phyloP scores from a whole-genome alignment of 2,329 filamentous ascomycete genomes.

The Penicillium sp. region DNA sequence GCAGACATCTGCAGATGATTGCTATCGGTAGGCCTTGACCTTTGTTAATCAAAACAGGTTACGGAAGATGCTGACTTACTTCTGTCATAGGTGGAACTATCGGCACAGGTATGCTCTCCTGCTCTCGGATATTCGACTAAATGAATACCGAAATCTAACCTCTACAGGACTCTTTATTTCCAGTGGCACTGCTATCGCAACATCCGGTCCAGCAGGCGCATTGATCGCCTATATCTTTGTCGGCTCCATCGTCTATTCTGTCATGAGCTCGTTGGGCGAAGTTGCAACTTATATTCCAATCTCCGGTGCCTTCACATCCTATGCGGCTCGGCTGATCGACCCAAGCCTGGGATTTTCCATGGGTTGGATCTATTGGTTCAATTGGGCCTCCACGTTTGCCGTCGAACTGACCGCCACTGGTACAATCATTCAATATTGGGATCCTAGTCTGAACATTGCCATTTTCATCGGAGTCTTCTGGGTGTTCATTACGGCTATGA shows the following conservation, averaged over 20 bases:
- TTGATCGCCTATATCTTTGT: constrained; percentile 68
- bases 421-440: constrained; percentile 74
- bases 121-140: background rate
- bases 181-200: constrained; percentile 60
- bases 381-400: constrained; percentile 69
- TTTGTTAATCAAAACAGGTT: background rate
- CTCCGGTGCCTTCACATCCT: constrained; percentile 71
- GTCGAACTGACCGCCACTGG: constrained; percentile 72
- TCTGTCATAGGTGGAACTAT: constrained; percentile 21
- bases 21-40: constrained; percentile 20
- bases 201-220: constrained; percentile 62
- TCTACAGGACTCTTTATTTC: constrained; percentile 65
- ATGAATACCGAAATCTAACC: constrained; percentile 3
- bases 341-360: constrained; percentile 70
- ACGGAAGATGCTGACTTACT: constrained; percentile 6
- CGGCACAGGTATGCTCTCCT: constrained; percentile 19
- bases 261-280: constrained; percentile 65
- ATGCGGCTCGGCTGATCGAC: constrained; percentile 71
- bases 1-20: constrained; percentile 26
- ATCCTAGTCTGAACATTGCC: constrained; percentile 58
- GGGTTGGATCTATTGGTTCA: constrained; percentile 82
- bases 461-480: constrained; percentile 74
- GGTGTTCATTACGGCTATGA: constrained; percentile 64
- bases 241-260: constrained; percentile 68
- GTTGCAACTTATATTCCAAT: constrained; percentile 77